A percentile compares a stretch with the other conserved stretches of the same genome.
These are phyloP conservation scores for Pythium phragmiticola DNA, from an alignment of 352 stramenopile species.

Conservation along the genomic window DNA sequence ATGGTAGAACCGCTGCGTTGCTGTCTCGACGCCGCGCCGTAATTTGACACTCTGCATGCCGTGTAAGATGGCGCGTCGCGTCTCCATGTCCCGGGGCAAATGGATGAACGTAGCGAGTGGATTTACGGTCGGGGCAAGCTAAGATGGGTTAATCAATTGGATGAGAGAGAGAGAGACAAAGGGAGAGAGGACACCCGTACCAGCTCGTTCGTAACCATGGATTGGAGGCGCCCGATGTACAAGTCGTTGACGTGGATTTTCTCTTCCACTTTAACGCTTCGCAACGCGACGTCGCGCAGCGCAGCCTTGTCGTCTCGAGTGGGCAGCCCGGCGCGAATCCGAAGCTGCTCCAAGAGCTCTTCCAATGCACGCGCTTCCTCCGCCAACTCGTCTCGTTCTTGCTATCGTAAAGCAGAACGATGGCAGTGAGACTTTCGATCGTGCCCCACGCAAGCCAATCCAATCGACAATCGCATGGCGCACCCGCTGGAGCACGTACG, in stretches of 20 bases:
- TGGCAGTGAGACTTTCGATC: not conserved
- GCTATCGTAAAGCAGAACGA: not conserved
- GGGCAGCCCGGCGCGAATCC: conserved; percentile 1
- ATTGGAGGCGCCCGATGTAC: conserved; percentile 6
- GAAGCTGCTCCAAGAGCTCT: conserved; percentile 4
- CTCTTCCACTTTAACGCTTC: conserved; percentile 12
- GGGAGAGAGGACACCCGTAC: not conserved
- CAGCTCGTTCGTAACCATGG: conserved; percentile 20
- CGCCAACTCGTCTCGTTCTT: conserved; percentile 12
- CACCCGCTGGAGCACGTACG: conserved; percentile 4
- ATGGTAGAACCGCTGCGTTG: not conserved
- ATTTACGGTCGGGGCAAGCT: conserved; percentile 8
- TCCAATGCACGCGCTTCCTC: not conserved
- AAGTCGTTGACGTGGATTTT: conserved; percentile 12
- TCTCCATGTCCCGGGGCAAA: conserved; percentile 12
- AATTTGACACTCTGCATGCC: conserved; percentile 43
- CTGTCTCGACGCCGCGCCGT: conserved; percentile 19
- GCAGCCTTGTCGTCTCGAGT: not conserved
- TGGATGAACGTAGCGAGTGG: conserved; percentile 19
- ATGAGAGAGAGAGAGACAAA: not conserved
- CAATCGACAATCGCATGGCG: not conserved
- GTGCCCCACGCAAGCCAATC: conserved; percentile 36
- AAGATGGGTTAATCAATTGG: too few species aligned
- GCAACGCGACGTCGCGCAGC: not conserved
- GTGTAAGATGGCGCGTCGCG: conserved; percentile 11